These are phyloP conservation scores for Pseudogymnoascus sp. DNA, from an alignment of 2,329 filamentous ascomycete genomes.

Conservation along the genomic window DNA sequence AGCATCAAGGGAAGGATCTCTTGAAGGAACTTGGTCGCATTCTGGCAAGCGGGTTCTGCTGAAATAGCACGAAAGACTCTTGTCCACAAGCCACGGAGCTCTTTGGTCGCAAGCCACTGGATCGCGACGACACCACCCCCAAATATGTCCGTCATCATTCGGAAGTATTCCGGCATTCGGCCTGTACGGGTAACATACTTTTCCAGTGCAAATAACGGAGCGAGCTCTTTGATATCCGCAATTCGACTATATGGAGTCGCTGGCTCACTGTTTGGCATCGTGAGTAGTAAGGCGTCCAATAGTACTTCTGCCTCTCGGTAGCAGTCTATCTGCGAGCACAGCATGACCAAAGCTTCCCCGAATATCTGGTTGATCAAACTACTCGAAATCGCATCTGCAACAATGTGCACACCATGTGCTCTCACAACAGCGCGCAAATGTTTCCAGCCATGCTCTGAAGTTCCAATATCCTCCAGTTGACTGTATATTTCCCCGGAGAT, in stretches of 20 bases:
- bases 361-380: conserved; percentile 37
- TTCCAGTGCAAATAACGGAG: conserved; percentile 30
- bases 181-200: conserved; percentile 29
- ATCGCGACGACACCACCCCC: conserved; percentile 30
- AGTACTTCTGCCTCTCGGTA: conserved; percentile 37
- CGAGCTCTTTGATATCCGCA: conserved; percentile 22
- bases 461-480: conserved; percentile 40
- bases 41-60: conserved; percentile 18
- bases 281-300: conserved; percentile 30
- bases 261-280: conserved; percentile 32
- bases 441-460: conserved; percentile 37
- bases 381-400: conserved; percentile 37
- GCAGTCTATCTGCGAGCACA: conserved; percentile 34
- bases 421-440: conserved; percentile 40
- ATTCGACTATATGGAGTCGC: conserved; percentile 28
- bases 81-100: conserved; percentile 37
- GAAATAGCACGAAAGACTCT: conserved; percentile 32
- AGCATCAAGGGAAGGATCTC: conserved; percentile 11
- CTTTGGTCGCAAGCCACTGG: conserved; percentile 39
- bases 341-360: conserved; percentile 34
- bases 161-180: conserved; percentile 31
- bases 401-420: conserved; percentile 39
- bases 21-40: conserved; percentile 5
- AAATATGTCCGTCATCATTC: conserved; percentile 33
- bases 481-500: conserved; percentile 41